Base-by-base conservation (phyloP, 2,329 filamentous ascomycete species). In the Colletotrichum falcatum region DNA sequence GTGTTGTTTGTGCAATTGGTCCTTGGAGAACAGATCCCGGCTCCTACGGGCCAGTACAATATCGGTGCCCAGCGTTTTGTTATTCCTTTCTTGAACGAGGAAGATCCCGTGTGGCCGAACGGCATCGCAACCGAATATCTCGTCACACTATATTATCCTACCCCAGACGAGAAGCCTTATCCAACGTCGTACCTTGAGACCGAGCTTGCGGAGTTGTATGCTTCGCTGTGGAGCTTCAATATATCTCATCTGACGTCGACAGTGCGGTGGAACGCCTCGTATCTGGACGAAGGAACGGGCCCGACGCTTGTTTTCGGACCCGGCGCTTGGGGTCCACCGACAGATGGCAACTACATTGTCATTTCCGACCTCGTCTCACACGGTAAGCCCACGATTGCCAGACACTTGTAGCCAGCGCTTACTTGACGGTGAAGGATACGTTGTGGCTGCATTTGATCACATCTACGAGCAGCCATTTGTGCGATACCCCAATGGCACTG, bases 391-490 rank as follows among this genome's bases (percentile, higher is more conserved):
- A 1, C 20, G 26, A 35, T 16, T 26, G 3, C 33, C 12, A 8
- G 2, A 11, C 2, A 1, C 9, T 5, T 6, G 2, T n/a, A 3
- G 30, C 14, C 4, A 9, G 6, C 5, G n/a, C 60, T 67, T 20
- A 67, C 33, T 4, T 75, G 8, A 73, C 66, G 0, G 74, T 73
- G 7, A 75, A 56, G 77, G 77, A 5, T 78, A 77, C 55, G 70
- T 68, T 12, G 70, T 78, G 16, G 72, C 76, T 26, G 76, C 74
- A 14, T 51, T 77, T 20, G 76, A 78, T 30, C 77, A 78, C 39
- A 72, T 75, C 2, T 77, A 73, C 16, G 75, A 78, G 66, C 77
- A 78, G 66, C 75, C 77, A 0, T 78, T 75, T 62, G 39, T 78
- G 20, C 71, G 73, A 6, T 78, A 71, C 8, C 76, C 77, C 3